Base-by-base conservation (phyloP, 345 rosid genomes). In the Gossypioides kirkii region DNA sequence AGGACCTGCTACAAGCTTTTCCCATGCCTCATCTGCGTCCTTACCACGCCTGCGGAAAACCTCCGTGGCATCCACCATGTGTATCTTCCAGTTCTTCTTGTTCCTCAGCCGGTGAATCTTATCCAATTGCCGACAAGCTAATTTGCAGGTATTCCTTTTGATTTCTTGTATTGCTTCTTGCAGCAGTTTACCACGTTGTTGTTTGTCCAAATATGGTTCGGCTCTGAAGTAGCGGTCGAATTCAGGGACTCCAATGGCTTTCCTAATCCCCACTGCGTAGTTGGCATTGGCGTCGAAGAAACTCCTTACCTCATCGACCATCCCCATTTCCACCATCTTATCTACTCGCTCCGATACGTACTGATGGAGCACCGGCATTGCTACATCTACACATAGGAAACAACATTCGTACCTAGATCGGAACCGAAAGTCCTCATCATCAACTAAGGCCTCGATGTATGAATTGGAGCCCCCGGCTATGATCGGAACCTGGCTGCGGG, bases 401-500 rank as follows among this genome's bases (percentile, higher is more conserved):
- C 86, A 88, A 28, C 83, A 85, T 11, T 90, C 89, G 38, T 86
- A 87, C 36, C 66, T 66, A 3, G 87, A 76, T 47, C 81, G 72
- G 49, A 84, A 84, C 62, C 74, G 61, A 3, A 49, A 75, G n/a
- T 82, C 80, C 41, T 50, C 41, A 5, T 79, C 77, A 10, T 83
- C 86, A 18, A 88, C 76, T 41, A 91, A 82, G 23, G 93, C 86
- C 68, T 94, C 88, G 5, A 90, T 73, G 80, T 80, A 89, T 0
- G 97, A 89, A 82, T 88, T 94, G 10, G 97, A 91, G 55, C 98
- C 97, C 12, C 98, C 98, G 3, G 83, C 96, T 38, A 94, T 73
- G 38, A 94, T 72, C 2, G 97, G 98, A 49, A 86, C 84, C 73
- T 79, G 77, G 2, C 90, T 86, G 1, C 88, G 88, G 9, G 75